Percentiles rank a stretch among this genome's conserved stretches.
Conservation (phyloP, 495 filamentous ascomycete species). For the Podospora anserina region DNA sequence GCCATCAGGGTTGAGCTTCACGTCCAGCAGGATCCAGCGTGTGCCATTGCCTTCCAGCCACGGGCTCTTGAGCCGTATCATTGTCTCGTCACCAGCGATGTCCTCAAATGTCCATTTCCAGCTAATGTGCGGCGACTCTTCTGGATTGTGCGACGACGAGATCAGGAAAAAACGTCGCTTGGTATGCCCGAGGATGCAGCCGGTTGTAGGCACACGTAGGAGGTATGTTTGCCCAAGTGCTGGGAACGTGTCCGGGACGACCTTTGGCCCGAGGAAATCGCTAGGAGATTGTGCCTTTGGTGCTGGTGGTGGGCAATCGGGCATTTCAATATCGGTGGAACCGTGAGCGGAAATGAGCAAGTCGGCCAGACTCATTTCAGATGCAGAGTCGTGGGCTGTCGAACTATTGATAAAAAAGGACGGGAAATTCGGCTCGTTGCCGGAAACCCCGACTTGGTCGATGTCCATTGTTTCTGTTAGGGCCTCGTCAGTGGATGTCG, state of each 20-base stretch:
- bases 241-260: not conserved
- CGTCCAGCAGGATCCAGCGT: not conserved
- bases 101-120: not conserved
- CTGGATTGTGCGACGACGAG: not conserved
- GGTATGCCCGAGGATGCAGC: not conserved
- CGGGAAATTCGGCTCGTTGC: too few species aligned
- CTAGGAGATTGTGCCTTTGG: not conserved
- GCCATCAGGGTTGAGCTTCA: not conserved
- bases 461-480: too few species aligned
- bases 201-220: not conserved
- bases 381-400: too few species aligned
- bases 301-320: not conserved
- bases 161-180: not conserved
- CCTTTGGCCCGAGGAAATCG: not conserved
- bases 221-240: not conserved
- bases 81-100: not conserved
- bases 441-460: too few species aligned
- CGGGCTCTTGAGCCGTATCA: not conserved
- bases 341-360: not conserved
- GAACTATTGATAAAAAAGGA: too few species aligned
- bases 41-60: not conserved
- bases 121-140: not conserved
- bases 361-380: too few species aligned
- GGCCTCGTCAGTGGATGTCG: too few species aligned
- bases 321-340: not conserved